Base-by-base conservation (phyloP, 2,329 filamentous ascomycete genomes). In the Cercospora beticola region DNA sequence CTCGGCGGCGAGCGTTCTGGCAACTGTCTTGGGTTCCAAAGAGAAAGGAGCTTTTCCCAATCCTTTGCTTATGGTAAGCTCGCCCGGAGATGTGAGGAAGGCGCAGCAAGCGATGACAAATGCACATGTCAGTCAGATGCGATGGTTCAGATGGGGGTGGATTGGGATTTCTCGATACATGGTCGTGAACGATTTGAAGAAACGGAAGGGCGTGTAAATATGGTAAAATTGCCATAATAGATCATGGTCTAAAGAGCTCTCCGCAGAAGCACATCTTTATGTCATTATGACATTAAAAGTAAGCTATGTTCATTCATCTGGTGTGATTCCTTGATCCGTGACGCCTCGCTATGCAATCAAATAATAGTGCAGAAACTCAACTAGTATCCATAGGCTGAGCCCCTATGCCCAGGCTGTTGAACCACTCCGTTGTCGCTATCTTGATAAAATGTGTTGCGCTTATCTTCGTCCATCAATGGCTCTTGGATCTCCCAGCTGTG, bases 401-500 rank as follows among this genome's bases (percentile, higher is more conserved):
- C 62, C 26, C 74, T 68, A 23, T 74, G 70, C 16, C 71, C 72
- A 18, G 76, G 72, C 54, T 77, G 77, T 57, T 75, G 78, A 72
- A 82, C 83, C 43, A 81, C 69, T 2, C 86, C 82, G 46, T 88
- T 88, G 1, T 87, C 86, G 71, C 90, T 88, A 67, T 93, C 90
- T 57, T 86, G 83, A 80, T 94, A 95, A 57, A 91, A 81, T 2
- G 92, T 93, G 23, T 84, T 84, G 68, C 91, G 87, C 68, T 91
- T 89, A 68, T 94, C 92, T 66, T 95, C 92, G 72, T 96, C 92
- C 74, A 95, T 92, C 56, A 90, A 88, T 18, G 95, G 85, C 71
- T 98, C 94, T 83, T 98, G 98, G 78, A 98, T 91, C 79, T 99
- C 95, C 95, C 95, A 99, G 80, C 95, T 97, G 83, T 97, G 96